phyloP scores from a whole-genome alignment of 208 protist species.

The Endotrypanum monterogeii region DNA sequence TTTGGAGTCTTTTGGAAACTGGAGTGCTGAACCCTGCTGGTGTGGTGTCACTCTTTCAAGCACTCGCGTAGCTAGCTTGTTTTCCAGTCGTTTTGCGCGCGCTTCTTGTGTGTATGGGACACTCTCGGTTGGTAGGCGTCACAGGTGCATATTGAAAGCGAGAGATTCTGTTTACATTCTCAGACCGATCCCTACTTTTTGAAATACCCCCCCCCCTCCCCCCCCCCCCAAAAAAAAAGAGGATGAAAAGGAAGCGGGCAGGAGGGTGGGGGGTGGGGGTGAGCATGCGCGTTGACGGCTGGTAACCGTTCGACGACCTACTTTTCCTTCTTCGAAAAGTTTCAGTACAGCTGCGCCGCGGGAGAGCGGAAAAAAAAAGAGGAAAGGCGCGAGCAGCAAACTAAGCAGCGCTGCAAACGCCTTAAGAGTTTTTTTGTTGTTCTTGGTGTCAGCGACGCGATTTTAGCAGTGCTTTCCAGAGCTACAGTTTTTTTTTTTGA shows the following conservation, averaged over 20 bases:
- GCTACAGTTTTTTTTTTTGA: neutral
- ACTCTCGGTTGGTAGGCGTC: neutral
- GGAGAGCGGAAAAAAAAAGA: neutral
- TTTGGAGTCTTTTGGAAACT: constrained; percentile 26
- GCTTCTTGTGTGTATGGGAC: neutral
- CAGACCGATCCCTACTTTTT: neutral
- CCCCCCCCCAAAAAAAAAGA: no score
- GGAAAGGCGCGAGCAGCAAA: neutral
- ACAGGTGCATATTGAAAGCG: neutral
- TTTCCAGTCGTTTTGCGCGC: neutral
- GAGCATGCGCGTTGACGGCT: neutral
- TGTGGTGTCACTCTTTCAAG: constrained; percentile 24
- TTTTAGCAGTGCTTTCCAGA: neutral
- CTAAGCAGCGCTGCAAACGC: neutral
- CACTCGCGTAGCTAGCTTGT: neutral
- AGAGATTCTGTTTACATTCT: neutral
- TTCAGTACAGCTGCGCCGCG: neutral
- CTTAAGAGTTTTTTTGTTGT: neutral
- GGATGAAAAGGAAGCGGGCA: neutral
- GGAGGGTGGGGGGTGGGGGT: neutral
- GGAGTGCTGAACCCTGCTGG: constrained; percentile 30
- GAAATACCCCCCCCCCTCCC: neutral
- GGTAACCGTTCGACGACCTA: neutral
- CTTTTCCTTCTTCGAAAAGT: neutral
- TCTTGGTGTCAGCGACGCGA: neutral